phyloP scores from a whole-genome alignment of 768 basidiomycete genomes.

The Jaapia argillacea region DNA sequence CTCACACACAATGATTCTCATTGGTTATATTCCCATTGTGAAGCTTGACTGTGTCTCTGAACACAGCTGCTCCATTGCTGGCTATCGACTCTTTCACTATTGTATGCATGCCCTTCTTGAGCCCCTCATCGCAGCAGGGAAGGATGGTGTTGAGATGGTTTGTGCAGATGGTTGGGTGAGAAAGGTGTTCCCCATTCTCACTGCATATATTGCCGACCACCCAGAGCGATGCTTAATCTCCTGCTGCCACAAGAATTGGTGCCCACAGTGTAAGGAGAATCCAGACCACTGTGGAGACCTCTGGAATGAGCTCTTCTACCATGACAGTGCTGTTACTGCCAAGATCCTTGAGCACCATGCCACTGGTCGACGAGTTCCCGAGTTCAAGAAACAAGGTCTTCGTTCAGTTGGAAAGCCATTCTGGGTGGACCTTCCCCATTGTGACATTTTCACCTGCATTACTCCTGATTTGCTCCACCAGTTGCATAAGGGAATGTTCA shows the following conservation, averaged over 20 bases:
- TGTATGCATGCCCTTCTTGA: conserved; percentile 23
- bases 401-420: conserved; percentile 21
- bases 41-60: conserved; percentile 20
- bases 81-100: conserved; percentile 25
- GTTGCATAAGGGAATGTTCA: conserved; percentile 36
- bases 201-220: conserved; percentile 10
- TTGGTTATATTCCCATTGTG: conserved; percentile 29
- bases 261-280: no score
- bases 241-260: conserved; percentile 6
- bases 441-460: conserved; percentile 27
- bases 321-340: conserved; percentile 1
- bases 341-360: neutral
- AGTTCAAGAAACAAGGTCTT: conserved; percentile 9
- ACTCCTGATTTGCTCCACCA: conserved; percentile 36
- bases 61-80: conserved; percentile 8
- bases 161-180: conserved; percentile 5
- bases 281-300: no score
- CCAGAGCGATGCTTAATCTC: conserved; percentile 10
- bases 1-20: conserved; percentile 20
- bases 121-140: conserved; percentile 2
- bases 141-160: conserved; percentile 1
- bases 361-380: no score
- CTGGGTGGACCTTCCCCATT: conserved; percentile 29
- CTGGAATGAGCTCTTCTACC: neutral
- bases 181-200: conserved; percentile 6